Percentiles rank a stretch among this genome's conserved stretches.
Conservation (phyloP, 2,329 filamentous ascomycete species). For the Stachybotrys chartarum region DNA sequence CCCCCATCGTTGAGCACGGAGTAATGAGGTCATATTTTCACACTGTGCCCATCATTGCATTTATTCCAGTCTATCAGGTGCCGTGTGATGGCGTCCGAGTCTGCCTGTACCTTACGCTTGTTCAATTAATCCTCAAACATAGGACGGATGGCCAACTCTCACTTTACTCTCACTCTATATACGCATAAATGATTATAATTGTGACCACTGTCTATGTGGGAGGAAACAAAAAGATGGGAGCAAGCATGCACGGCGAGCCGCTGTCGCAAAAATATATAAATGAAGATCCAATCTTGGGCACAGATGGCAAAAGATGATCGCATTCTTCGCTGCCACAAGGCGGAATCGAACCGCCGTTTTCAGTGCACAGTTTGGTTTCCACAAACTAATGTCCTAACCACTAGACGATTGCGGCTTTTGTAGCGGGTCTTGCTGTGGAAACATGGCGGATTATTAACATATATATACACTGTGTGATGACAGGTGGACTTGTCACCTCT, state of each 20-base stretch:
- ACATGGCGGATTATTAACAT: not conserved
- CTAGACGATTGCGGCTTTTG: constrained; percentile 16
- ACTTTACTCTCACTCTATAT: not conserved
- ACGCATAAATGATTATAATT: not conserved
- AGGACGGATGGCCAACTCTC: not conserved
- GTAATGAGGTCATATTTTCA: not conserved
- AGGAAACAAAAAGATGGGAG: not conserved
- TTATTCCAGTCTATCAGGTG: not conserved
- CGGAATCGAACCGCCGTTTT: constrained; percentile 20
- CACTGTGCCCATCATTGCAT: not conserved
- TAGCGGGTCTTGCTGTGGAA: not conserved
- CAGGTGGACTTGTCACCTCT: too few species aligned
- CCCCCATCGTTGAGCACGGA: too few species aligned
- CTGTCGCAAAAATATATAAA: too few species aligned
- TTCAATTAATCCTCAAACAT: too few species aligned
- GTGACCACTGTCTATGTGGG: too few species aligned
- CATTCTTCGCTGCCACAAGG: constrained; percentile 14
- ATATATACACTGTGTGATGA: not conserved
- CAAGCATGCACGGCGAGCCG: not conserved
- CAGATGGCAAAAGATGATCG: constrained; percentile 2
- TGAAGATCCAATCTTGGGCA: too few species aligned
- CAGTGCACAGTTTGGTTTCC: constrained; percentile 14
- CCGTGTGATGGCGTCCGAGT: not conserved
- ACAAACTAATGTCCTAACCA: constrained; percentile 23
- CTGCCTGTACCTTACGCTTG: not conserved